Base-by-base conservation (phyloP, 305 asterid genomes). In the Fraxinus sp. region DNA sequence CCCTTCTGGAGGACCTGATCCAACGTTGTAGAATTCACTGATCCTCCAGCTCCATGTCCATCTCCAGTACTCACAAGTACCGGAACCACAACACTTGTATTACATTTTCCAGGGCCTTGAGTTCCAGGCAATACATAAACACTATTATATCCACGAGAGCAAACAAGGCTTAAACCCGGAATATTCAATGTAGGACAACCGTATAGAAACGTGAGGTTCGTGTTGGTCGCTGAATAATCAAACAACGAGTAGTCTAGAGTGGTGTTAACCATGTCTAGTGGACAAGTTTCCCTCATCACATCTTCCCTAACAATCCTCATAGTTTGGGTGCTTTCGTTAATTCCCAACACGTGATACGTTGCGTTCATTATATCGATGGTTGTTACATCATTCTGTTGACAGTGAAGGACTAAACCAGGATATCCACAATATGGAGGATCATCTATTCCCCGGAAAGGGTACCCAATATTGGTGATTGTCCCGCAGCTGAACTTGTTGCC, bases 391-490 rank as follows among this genome's bases (percentile, higher is more conserved):
- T 7, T 33, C 16, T n/a, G 77, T 36, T 73, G 70, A 18, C 97
- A 93, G 14, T 59, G 73, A 43, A 93, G 93, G 3, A 70, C 87
- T 28, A 92, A 83, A 55, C 92, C 89, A 6, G 97, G 97, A 79
- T 91, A 92, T 72, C 97, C 97, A 24, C 97, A 93, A 46, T 88
- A 90, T 32, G 24, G 43, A 75, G 95, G 97, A 77, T 89, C 92
- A 4, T 18, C 0, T 7, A 2, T 0, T 64, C 84, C 86, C 18
- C 93, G 89, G 76, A 93, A 93, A 16, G 97, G 97, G 73, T 93
- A 93, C 59, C 87, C 85, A 18, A 93, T 72, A 43, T 77, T 77
- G 7, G 86, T 82, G 81, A 89, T 87, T 3, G 71, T 0, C n/a
- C 96, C 97, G 75, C 97, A 93, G 84, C 64, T 84, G 89, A 88